Percentiles rank a stretch among this genome's conserved stretches.
Conservation (phyloP, 805 yeast species). For the Kluyveromyces lactis region DNA sequence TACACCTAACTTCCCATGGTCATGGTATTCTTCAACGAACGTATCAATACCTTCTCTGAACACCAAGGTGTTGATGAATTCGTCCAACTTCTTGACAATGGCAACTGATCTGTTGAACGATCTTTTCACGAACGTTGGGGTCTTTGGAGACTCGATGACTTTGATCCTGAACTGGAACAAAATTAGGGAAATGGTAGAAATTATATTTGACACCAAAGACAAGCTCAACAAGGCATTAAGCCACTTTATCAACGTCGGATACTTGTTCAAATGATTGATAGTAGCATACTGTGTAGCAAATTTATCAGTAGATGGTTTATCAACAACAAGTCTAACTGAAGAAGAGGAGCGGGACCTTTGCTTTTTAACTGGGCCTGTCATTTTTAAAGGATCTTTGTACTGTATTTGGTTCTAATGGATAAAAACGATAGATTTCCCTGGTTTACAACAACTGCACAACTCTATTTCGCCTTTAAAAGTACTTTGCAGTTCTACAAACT, state of each 20-base stretch:
- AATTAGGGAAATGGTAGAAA: conserved; percentile 11
- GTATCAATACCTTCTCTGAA: conserved; percentile 26
- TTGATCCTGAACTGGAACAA: conserved; percentile 9
- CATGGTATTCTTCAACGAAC: conserved; percentile 12
- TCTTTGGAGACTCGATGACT: conserved; percentile 14
- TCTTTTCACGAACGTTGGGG: conserved; percentile 15
- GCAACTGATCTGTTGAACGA: conserved; percentile 10
- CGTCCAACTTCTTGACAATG: conserved; percentile 14
- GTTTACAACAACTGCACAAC: too few species aligned
- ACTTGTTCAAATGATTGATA: conserved; percentile 18
- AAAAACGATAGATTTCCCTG: too few species aligned
- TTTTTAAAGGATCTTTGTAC: background rate
- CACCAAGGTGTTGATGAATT: conserved; percentile 19
- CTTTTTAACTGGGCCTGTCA: conserved; percentile 7
- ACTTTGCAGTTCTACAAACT: too few species aligned
- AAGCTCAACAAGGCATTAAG: conserved; percentile 13
- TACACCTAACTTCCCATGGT: conserved; percentile 18
- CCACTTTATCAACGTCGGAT: conserved; percentile 11
- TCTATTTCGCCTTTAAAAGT: too few species aligned
- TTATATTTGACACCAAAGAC: conserved; percentile 13
- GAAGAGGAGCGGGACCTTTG: conserved; percentile 4
- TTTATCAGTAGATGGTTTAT: conserved; percentile 17
- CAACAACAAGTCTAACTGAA: conserved; percentile 16
- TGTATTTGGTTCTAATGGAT: background rate
- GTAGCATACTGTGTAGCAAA: conserved; percentile 22